phyloP scores from a whole-genome alignment of 2,329 filamentous ascomycete genomes.

The Fusarium praegraminearum region DNA sequence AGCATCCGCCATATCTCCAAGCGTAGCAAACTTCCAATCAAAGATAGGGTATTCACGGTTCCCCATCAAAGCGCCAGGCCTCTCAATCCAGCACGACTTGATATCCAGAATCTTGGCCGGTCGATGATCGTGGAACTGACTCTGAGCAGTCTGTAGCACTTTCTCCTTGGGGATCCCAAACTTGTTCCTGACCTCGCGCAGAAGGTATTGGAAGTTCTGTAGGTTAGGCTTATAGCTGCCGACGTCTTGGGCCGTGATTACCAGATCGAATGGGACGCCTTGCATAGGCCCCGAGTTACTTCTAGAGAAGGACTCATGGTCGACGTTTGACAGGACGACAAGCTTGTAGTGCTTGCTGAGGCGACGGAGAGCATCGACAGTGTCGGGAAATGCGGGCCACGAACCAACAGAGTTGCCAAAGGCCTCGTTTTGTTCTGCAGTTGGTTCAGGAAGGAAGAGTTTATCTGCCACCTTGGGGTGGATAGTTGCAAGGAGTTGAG shows the following conservation, averaged over 20 bases:
- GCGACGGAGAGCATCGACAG: conserved; percentile 63
- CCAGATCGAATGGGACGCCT: conserved; percentile 66
- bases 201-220: conserved; percentile 74
- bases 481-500: conserved; percentile 64
- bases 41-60: conserved; percentile 59
- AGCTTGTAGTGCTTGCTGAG: conserved; percentile 68
- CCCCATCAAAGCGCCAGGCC: conserved; percentile 56
- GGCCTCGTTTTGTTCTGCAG: conserved; percentile 55
- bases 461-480: conserved; percentile 61
- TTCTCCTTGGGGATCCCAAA: conserved; percentile 67
- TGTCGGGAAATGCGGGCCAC: conserved; percentile 72
- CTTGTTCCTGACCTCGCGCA: conserved; percentile 63
- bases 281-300: conserved; percentile 61
- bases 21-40: conserved; percentile 68
- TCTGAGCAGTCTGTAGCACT: conserved; percentile 76
- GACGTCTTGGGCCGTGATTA: conserved; percentile 77
- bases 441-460: conserved; percentile 53
- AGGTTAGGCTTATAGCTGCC: conserved; percentile 77
- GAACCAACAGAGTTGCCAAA: conserved; percentile 66
- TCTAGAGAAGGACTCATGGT: conserved; percentile 62
- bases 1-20: conserved; percentile 70
- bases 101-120: conserved; percentile 71
- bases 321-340: conserved; percentile 69
- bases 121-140: conserved; percentile 76
- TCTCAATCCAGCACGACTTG: conserved; percentile 70